Evolutionary conservation across 140 eudicot species (phyloP).

Genomic region (Erigeron philadelphicus): DNA sequence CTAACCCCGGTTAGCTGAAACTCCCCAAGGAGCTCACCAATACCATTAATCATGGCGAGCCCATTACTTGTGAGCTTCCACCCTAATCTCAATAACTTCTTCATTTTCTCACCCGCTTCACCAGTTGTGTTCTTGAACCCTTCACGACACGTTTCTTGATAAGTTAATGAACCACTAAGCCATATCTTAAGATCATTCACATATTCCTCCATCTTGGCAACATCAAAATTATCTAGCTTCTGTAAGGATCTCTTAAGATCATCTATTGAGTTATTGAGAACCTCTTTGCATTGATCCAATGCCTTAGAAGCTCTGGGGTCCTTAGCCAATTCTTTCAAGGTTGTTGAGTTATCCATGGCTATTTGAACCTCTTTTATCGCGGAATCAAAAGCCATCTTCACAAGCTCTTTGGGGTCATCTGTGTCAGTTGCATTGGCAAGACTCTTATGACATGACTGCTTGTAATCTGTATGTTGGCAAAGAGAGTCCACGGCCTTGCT

Average conservation of each 20-base stretch:
- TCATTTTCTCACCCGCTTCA: slow-evolving; percentile 59
- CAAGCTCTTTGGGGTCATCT: slow-evolving; percentile 43
- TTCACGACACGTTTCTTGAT: slow-evolving; percentile 60
- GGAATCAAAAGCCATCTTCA: slow-evolving; percentile 34
- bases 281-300: slow-evolving; percentile 37
- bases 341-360: slow-evolving; percentile 31
- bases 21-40: slow-evolving; percentile 1
- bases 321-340: slow-evolving; percentile 29
- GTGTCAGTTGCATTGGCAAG: slow-evolving; percentile 37
- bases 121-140: slow-evolving; percentile 63
- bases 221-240: slow-evolving; percentile 27
- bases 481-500: slow-evolving; percentile 44
- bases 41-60: slow-evolving; percentile 41
- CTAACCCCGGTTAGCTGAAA: not conserved
- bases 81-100: slow-evolving; percentile 35
- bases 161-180: slow-evolving; percentile 56
- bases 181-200: slow-evolving; percentile 46
- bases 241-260: slow-evolving; percentile 51
- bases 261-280: slow-evolving; percentile 36
- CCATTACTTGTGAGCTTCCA: slow-evolving; percentile 46
- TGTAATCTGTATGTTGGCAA: slow-evolving; percentile 47
- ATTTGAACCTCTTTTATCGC: slow-evolving; percentile 31
- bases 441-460: slow-evolving; percentile 32
- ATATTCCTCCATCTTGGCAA: slow-evolving; percentile 36
- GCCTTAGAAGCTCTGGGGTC: slow-evolving; percentile 47